These are phyloP conservation scores for Afroboletus lepidellus DNA, from an alignment of 1,284 basidiomycete genomes.

Conservation along the genomic window DNA sequence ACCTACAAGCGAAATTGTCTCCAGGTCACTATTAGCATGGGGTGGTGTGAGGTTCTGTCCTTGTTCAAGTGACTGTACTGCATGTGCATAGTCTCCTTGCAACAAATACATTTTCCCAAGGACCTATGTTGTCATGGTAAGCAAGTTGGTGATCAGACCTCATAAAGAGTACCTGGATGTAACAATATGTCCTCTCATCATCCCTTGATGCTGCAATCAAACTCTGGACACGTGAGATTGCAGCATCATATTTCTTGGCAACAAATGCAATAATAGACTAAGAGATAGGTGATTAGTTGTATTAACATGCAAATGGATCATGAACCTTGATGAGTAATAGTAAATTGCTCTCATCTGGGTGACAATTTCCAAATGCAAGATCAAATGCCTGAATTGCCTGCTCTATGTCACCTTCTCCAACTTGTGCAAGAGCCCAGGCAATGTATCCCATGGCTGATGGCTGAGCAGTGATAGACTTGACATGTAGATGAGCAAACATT, in stretches of 20 bases:
- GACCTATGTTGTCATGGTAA: neutral
- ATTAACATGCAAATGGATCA: neutral
- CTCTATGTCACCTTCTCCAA: neutral
- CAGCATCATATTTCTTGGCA: neutral
- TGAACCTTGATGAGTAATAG: neutral
- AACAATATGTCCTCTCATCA: neutral
- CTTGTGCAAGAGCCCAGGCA: neutral
- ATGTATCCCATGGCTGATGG: constrained; percentile 1
- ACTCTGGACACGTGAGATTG: neutral
- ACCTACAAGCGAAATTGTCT: constrained; percentile 3
- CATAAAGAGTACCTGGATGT: neutral
- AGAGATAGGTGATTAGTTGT: neutral
- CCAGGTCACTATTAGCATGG: neutral
- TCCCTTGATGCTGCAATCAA: neutral
- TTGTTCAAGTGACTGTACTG: neutral
- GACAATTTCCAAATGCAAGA: neutral
- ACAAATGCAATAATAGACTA: constrained; percentile 6
- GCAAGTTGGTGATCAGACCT: neutral
- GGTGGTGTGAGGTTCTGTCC: neutral
- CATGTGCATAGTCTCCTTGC: constrained; percentile 1
- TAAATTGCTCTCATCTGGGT: neutral
- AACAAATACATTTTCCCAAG: constrained; percentile 6
- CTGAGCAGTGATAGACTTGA: neutral
- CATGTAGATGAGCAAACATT: neutral
- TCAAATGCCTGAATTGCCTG: neutral